A percentile compares a stretch with the other conserved stretches of the same genome.
These are phyloP conservation scores for Mesostigma viride DNA, from an alignment of 139 green algal species.

Conservation along the genomic window DNA sequence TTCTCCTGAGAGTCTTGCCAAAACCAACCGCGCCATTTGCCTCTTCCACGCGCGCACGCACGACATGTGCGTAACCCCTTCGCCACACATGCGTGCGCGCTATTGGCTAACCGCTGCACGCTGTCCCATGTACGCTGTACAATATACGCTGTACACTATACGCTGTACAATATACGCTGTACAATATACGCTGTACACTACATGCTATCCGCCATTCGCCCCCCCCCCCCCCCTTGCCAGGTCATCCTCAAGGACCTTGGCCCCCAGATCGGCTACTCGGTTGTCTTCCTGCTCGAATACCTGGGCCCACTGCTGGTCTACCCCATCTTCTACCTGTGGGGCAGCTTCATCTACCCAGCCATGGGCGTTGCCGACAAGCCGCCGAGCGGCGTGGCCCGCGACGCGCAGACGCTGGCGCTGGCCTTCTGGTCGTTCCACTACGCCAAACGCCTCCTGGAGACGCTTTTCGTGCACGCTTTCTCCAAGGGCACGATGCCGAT, in stretches of 20 bases:
- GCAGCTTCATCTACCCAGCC: constrained; percentile 31
- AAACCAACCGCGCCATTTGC: constrained; percentile 40
- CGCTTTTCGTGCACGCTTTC: constrained; percentile 84
- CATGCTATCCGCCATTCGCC: too few species aligned
- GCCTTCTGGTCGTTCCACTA: constrained; percentile 92
- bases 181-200: too few species aligned
- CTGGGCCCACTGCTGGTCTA: constrained; percentile 87
- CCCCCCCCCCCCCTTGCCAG: too few species aligned
- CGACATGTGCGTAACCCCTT: background rate
- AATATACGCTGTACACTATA: too few species aligned
- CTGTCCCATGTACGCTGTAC: background rate
- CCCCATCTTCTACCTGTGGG: constrained; percentile 81
- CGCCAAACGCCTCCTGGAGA: constrained; percentile 89
- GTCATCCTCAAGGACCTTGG: constrained; percentile 84
- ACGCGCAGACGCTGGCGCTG: constrained; percentile 65
- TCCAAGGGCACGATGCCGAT: constrained; percentile 83
- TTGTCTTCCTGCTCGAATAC: constrained; percentile 98
- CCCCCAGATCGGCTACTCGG: constrained; percentile 68
- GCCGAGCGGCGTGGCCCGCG: too few species aligned
- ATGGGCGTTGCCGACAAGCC: background rate
- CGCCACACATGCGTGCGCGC: background rate
- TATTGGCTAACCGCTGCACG: too few species aligned
- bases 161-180: too few species aligned
- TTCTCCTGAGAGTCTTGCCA: too few species aligned
- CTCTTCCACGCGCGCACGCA: too few species aligned